Percentiles rank a stretch among this genome's conserved stretches.
These are phyloP conservation scores for Pseudogymnoascus sp. DNA, from an alignment of 2,329 filamentous ascomycete genomes.

Conservation along the genomic window DNA sequence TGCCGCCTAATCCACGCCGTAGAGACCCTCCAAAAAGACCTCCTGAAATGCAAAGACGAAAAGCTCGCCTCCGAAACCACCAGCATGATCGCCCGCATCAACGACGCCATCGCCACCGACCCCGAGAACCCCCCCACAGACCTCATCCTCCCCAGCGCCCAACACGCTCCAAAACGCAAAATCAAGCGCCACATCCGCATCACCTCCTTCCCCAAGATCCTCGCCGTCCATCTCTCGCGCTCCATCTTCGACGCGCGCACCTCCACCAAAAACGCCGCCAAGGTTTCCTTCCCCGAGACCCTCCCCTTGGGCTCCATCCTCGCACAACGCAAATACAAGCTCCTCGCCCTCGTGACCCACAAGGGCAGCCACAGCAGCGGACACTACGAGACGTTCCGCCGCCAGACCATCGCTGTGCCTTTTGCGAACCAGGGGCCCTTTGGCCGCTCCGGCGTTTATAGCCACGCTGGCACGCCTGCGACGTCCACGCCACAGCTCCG, in stretches of 20 bases:
- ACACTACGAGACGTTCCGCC: constrained; percentile 92
- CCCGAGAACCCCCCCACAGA: constrained; percentile 69
- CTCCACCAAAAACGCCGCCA: constrained; percentile 89
- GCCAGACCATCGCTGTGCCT: constrained; percentile 70
- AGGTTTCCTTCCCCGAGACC: constrained; percentile 85
- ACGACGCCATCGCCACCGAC: constrained; percentile 64
- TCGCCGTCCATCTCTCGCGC: constrained; percentile 85
- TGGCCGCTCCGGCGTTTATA: constrained; percentile 62
- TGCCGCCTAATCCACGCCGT: constrained; percentile 80
- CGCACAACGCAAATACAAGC: constrained; percentile 69
- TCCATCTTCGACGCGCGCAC: constrained; percentile 78
- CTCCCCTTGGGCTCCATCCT: constrained; percentile 73
- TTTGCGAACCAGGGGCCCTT: constrained; percentile 78
- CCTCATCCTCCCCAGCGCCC: constrained; percentile 65
- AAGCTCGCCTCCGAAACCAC: constrained; percentile 36
- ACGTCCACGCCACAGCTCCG: constrained; percentile 27
- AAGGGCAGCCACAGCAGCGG: constrained; percentile 94
- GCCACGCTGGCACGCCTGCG: constrained; percentile 17
- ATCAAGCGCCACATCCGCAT: constrained; percentile 87
- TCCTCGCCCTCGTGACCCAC: constrained; percentile 83
- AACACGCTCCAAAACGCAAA: constrained; percentile 66
- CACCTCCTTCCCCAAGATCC: constrained; percentile 76
- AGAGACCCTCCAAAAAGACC: constrained; percentile 49
- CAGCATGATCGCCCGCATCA: constrained; percentile 56
- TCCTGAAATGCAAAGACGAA: constrained; percentile 45